A percentile compares a stretch with the other conserved stretches of the same genome.
phyloP scores from a whole-genome alignment of 2,329 filamentous ascomycete species.

The Microcyclospora pomicola region DNA sequence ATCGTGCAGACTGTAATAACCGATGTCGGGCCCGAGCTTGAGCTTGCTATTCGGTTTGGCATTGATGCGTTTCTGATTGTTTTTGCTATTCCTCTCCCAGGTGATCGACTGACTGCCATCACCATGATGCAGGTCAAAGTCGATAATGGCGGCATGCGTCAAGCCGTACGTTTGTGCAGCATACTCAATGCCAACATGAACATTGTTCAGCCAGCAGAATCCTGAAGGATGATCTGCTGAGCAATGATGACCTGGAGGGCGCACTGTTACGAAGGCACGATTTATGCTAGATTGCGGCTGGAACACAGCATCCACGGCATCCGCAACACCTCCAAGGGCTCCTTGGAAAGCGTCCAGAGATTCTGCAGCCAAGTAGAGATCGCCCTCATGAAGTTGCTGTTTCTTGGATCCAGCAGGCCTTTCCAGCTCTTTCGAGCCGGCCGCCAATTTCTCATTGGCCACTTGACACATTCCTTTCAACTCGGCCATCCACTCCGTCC shows the following conservation, averaged over 20 bases:
- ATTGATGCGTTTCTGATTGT: slow-evolving; percentile 24
- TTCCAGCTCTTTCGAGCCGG: slow-evolving; percentile 63
- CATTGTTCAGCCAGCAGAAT: slow-evolving; percentile 98
- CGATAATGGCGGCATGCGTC: slow-evolving; percentile 86
- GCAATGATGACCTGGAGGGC: slow-evolving; percentile 91
- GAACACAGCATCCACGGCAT: slow-evolving; percentile 81
- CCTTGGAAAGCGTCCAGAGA: slow-evolving; percentile 81
- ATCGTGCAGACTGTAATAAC: slow-evolving; percentile 93
- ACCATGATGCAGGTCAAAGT: slow-evolving; percentile 84
- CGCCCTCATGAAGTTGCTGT: slow-evolving; percentile 65
- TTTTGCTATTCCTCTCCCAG: slow-evolving; percentile 75
- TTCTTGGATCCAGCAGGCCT: slow-evolving; percentile 39
- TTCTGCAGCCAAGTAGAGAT: slow-evolving; percentile 79
- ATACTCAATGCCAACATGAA: slow-evolving; percentile 91
- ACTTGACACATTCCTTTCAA: slow-evolving; percentile 70
- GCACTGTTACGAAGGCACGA: slow-evolving; percentile 77
- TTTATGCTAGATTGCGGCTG: slow-evolving; percentile 26
- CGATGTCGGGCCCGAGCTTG: slow-evolving; percentile 41
- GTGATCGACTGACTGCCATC: slow-evolving; percentile 92
- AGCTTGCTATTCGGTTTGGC: slow-evolving; percentile 18
- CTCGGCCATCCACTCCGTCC: slow-evolving; percentile 85
- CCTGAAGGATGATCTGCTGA: slow-evolving; percentile 79
- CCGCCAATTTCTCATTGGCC: slow-evolving; percentile 63
- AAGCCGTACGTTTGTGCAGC: slow-evolving; percentile 70
- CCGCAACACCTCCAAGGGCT: slow-evolving; percentile 80